Evolutionary conservation across 192 early-diverging fungal genomes (phyloP).

Genomic region (Coemansia sp.): DNA sequence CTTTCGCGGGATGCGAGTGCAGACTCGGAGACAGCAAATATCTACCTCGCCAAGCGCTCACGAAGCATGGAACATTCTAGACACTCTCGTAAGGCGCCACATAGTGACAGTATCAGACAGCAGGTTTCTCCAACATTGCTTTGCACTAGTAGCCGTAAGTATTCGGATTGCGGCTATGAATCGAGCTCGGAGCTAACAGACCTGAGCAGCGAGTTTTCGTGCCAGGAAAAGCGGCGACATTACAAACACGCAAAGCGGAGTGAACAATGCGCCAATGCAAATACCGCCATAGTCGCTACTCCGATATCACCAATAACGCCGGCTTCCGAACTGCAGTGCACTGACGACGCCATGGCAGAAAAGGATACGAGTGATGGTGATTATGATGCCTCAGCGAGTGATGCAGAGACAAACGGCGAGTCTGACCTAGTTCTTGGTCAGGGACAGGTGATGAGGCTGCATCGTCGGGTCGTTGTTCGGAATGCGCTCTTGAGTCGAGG

Average conservation of each 20-base stretch:
- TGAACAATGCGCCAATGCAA: not conserved
- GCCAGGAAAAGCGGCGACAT: too few species aligned
- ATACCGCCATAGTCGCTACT: not conserved
- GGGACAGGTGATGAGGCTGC: not conserved
- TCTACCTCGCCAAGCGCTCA: too few species aligned
- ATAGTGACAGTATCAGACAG: too few species aligned
- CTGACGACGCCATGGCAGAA: not conserved
- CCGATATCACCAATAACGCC: not conserved
- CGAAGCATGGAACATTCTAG: too few species aligned
- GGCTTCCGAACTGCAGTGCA: not conserved
- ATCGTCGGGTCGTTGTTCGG: not conserved
- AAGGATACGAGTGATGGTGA: not conserved
- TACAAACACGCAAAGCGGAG: not conserved
- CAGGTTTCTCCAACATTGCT: too few species aligned
- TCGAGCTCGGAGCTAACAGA: too few species aligned
- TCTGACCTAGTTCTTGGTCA: not conserved
- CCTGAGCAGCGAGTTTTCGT: too few species aligned
- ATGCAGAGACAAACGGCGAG: not conserved
- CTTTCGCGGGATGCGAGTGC: not conserved
- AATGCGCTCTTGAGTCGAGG: not conserved
- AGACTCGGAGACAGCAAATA: not conserved
- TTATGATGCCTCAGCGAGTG: not conserved
- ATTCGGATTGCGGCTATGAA: not conserved
- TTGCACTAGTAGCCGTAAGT: too few species aligned
- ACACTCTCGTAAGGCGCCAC: too few species aligned